Conservation (phyloP, 2,329 filamentous ascomycete genomes). For the Pseudocercospora fuligena region DNA sequence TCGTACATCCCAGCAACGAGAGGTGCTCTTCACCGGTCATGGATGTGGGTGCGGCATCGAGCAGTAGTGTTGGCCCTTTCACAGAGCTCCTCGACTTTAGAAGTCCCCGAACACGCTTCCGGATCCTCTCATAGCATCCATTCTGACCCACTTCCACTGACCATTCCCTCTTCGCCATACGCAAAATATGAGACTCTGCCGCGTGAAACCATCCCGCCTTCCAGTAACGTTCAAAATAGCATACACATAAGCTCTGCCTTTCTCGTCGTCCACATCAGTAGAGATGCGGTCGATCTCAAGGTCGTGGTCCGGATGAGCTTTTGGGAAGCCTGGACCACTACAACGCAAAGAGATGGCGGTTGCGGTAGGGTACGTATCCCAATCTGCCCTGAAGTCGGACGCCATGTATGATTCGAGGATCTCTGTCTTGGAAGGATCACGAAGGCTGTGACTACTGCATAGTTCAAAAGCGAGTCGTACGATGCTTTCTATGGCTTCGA, state of each 20-base stretch:
- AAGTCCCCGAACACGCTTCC: background rate
- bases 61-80: background rate
- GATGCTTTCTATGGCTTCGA: background rate
- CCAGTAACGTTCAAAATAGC: background rate
- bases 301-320: background rate
- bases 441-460: background rate
- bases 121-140: background rate
- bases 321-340: background rate
- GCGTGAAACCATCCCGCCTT: background rate
- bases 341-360: background rate
- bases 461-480: background rate
- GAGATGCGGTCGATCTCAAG: background rate
- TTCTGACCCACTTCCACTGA: background rate
- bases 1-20: background rate
- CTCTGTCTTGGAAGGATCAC: background rate
- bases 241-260: background rate
- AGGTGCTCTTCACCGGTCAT: background rate
- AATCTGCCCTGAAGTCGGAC: background rate
- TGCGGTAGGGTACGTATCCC: slow-evolving; percentile 1
- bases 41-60: no score
- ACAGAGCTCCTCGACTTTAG: background rate
- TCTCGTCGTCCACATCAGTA: background rate
- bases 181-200: background rate
- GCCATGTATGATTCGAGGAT: background rate
- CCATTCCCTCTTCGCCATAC: background rate